phyloP scores from a whole-genome alignment of 202 grass and related monocot species.

The Panicum hallii region DNA sequence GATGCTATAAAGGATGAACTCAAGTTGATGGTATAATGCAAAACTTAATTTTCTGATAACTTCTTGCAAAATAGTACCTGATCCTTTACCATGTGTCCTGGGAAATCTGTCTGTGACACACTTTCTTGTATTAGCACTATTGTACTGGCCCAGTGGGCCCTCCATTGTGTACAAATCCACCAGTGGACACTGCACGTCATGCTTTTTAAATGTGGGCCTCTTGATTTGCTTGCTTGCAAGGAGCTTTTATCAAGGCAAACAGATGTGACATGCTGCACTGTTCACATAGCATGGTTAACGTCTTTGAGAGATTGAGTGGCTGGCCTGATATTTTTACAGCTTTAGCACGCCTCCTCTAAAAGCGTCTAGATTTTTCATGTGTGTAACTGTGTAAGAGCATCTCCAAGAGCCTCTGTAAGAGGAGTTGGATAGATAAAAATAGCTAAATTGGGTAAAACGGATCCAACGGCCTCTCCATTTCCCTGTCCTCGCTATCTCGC shows the following conservation, averaged over 20 bases:
- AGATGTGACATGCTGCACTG: neutral
- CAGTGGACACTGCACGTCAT: neutral
- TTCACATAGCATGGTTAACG: neutral
- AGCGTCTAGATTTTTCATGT: neutral
- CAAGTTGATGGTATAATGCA: neutral
- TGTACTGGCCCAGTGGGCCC: neutral
- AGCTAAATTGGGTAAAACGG: too few relatives aligned
- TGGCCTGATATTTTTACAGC: neutral
- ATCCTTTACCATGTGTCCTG: neutral
- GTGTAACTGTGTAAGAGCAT: neutral
- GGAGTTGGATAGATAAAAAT: too few relatives aligned
- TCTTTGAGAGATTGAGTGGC: neutral
- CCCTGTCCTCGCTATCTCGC: too few relatives aligned
- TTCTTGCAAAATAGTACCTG: neutral
- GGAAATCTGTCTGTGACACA: too few relatives aligned
- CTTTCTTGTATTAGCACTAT: neutral
- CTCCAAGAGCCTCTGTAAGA: too few relatives aligned
- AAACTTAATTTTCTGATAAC: neutral
- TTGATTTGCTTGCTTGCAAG: neutral
- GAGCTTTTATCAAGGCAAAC: neutral
- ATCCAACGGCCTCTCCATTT: too few relatives aligned
- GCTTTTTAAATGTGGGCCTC: neutral
- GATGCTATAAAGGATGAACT: neutral
- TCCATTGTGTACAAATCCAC: too few relatives aligned
- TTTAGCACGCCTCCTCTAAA: neutral